Evolutionary conservation across 1,284 basidiomycete genomes (phyloP).

Genomic region (Pascua guehoae): DNA sequence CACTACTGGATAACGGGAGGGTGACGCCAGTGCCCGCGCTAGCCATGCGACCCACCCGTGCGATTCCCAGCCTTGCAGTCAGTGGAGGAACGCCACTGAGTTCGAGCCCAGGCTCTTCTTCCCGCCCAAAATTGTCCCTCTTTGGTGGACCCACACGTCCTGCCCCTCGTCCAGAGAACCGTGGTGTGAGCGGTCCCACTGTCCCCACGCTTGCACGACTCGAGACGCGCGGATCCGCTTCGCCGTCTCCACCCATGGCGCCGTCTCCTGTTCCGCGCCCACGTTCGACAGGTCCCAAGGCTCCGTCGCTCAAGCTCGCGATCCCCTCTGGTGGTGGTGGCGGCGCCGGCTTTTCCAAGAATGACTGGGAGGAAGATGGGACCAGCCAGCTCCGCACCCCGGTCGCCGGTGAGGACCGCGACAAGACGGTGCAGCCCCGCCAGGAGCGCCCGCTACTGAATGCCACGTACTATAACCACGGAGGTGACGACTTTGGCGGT

Average conservation of each 20-base stretch:
- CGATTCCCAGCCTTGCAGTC: constrained; percentile 9
- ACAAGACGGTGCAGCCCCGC: constrained; percentile 37
- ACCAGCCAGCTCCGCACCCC: constrained; percentile 19
- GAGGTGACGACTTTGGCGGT: constrained; percentile 8
- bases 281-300: no score
- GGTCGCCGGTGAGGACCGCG: constrained; percentile 30
- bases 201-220: constrained; percentile 5
- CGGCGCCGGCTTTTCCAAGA: constrained; percentile 9
- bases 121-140: constrained; percentile 35
- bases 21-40: constrained; percentile 1
- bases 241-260: no score
- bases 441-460: constrained; percentile 1
- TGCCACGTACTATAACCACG: constrained; percentile 14
- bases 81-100: constrained; percentile 12
- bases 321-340: constrained; percentile 29
- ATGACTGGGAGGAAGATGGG: constrained; percentile 24
- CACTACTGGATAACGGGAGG: no score
- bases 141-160: constrained; percentile 18
- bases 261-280: no score
- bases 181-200: constrained; percentile 4
- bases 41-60: constrained; percentile 2
- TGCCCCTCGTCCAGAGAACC: constrained; percentile 5
- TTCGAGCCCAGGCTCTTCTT: constrained; percentile 17
- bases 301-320: constrained; percentile 32
- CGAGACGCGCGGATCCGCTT: not conserved